phyloP scores from a whole-genome alignment of 192 early-diverging fungal species.

The Linnemannia zychae region DNA sequence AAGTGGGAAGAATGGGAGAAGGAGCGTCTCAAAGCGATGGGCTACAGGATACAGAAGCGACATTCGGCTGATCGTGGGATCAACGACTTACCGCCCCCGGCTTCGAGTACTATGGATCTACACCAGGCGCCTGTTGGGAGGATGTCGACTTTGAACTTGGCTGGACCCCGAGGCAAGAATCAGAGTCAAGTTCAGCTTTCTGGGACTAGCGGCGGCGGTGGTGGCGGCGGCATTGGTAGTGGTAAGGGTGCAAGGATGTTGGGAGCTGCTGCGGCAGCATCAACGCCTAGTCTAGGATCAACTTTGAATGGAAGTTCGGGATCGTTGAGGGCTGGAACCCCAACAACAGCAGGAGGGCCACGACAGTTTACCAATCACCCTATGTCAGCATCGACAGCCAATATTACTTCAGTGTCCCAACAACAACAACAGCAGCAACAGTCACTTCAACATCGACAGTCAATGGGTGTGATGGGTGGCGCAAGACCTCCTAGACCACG shows the following conservation, averaged over 20 bases:
- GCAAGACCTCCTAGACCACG: conserved; percentile 34
- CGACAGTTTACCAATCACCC: conserved; percentile 20
- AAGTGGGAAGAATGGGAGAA: conserved; percentile 72
- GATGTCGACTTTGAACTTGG: conserved; percentile 3
- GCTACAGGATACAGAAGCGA: conserved; percentile 47
- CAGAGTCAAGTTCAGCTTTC: not conserved
- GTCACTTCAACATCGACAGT: conserved; percentile 16
- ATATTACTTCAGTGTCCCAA: not conserved
- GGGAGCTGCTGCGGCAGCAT: conserved; percentile 1
- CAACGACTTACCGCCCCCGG: conserved; percentile 51
- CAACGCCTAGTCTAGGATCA: conserved; percentile 37
- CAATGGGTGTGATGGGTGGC: conserved; percentile 21
- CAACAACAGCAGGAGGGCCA: not conserved
- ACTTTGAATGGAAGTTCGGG: conserved; percentile 35
- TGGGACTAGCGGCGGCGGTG: not conserved
- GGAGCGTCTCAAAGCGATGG: conserved; percentile 59
- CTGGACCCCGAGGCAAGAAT: not conserved
- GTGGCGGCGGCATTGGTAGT: not conserved
- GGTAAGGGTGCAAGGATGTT: too few relatives aligned
- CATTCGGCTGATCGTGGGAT: conserved; percentile 49
- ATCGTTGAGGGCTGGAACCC: conserved; percentile 11
- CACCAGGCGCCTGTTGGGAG: not conserved
- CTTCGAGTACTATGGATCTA: conserved; percentile 39
- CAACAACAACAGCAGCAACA: conserved; percentile 22
- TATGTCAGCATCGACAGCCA: conserved; percentile 35